Evolutionary conservation across 805 yeast genomes (phyloP), one percentile per base, ranked within the genome.

Genomic region (Candida alai): DNA sequence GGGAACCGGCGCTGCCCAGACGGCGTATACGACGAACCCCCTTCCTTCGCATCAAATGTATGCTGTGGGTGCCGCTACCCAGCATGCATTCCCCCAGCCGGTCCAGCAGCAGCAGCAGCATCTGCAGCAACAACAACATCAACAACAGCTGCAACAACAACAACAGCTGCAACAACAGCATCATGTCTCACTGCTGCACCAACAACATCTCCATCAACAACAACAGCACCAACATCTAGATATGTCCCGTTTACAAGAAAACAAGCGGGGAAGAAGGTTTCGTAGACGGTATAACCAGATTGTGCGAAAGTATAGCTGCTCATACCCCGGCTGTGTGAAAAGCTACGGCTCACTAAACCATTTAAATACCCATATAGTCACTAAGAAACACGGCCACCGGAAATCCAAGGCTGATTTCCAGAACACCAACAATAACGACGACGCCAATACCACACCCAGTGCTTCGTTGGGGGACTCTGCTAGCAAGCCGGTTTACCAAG

Each of bases 331-430:
- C 1, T 65, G 71, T 43, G 45, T 56, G 34, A 65, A 65, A 42
- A 59, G 67, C 40, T 65, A 65, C 42, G 71, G 71, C 1, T 56
- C 63, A 30, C 49, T 65, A 32, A 65, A 65, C 45, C 71, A 65
- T 45, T 45, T 65, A 32, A 65, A 65, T 44, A 65, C 71, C 9
- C 71, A 65, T 44, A 65, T 65, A 4, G 70, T 65, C 19, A 63
- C 70, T 40, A 65, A 65, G 39, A 65, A 62, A 29, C 71, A 65
- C 40, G 71, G 71, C n/a, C 60, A 53, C 32, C 48, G 70, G 23
- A 63, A 63, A 44, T 54, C 62, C 18, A 65, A 64, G 41, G 60
- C 61, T 13, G 70, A 65, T 38, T 65, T 62, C 45, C 65, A 62
- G 35, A 27, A 30, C 23, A 6, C 28, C 4, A 18, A 22, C 3